A percentile compares a stretch with the other conserved stretches of the same genome.
Conservation (phyloP, 2,329 filamentous ascomycete genomes). For the Myotisia sp. region DNA sequence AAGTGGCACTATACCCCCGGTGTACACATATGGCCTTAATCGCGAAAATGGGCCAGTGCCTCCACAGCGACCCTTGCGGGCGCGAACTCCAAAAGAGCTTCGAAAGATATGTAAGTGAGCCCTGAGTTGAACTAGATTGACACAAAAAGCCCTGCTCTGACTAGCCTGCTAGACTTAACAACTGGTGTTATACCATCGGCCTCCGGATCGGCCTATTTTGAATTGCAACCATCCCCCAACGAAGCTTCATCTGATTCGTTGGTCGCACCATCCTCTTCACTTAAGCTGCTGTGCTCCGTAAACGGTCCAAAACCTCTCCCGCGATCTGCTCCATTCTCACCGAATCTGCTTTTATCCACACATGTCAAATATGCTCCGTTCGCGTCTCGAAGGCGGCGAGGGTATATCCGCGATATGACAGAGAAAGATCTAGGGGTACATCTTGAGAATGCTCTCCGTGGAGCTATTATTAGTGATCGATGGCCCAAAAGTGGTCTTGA, state of each 20-base stretch:
- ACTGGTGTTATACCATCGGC: slow-evolving; percentile 87
- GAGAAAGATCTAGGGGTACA: slow-evolving; percentile 86
- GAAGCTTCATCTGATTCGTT: slow-evolving; percentile 33
- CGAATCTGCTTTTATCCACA: slow-evolving; percentile 79
- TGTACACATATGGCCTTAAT: slow-evolving; percentile 43
- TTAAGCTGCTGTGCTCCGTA: slow-evolving; percentile 86
- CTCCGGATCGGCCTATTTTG: slow-evolving; percentile 66
- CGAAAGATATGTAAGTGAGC: slow-evolving; percentile 67
- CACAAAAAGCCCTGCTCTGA: slow-evolving; percentile 11
- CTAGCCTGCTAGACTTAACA: slow-evolving; percentile 54
- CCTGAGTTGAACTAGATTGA: not conserved
- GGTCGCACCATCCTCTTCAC: slow-evolving; percentile 46
- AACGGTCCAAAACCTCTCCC: slow-evolving; percentile 86
- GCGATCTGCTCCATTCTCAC: slow-evolving; percentile 77
- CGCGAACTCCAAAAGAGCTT: slow-evolving; percentile 54
- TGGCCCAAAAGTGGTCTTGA: slow-evolving; percentile 99
- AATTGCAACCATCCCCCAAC: slow-evolving; percentile 37
- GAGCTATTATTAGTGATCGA: slow-evolving; percentile 78
- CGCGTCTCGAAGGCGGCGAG: slow-evolving; percentile 64
- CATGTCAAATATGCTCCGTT: slow-evolving; percentile 97
- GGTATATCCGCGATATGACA: slow-evolving; percentile 70
- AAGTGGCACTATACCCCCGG: slow-evolving; percentile 58
- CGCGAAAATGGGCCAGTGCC: too few relatives aligned
- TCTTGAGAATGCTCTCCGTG: slow-evolving; percentile 76
- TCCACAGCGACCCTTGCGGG: slow-evolving; percentile 41